Base-by-base conservation (phyloP, 768 basidiomycete species). In the Saitozyma podzolica region DNA sequence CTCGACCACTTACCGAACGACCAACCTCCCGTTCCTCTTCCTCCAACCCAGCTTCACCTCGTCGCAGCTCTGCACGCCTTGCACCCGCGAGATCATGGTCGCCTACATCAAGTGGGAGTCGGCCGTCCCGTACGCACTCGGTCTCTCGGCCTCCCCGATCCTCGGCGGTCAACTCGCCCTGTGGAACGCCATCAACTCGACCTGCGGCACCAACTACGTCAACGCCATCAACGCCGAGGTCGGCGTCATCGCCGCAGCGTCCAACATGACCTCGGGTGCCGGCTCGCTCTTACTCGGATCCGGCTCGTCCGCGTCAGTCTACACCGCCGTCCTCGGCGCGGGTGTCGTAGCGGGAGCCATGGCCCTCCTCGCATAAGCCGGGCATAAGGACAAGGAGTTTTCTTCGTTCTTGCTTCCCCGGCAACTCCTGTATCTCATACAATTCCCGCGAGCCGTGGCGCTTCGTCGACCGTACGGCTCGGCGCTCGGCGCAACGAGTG, bases 21-120 rank as follows among this genome's bases (percentile, higher is more conserved):
- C 78, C 58, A 78, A 80, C 69, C 79, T 96, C 58, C 82, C 86
- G 42, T 96, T 91, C 89, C 82, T 97, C 67, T 87, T 89, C 87
- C 84, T 90, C 74, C 76, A 83, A 39, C 82, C 88, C 50, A 64
- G 70, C 63, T 80, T 85, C 74, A 43, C 83, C 37, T 78, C 82
- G n/a, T 68, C 78, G 37, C 56, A 79, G 20, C 87, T 96, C 50
- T 97, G 95, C 86, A 87, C 84, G 2, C 69, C 87, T 13, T 98
- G 95, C 86, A 87, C 90, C 11, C 86, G 89, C 76, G 84, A 84
- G 65, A 82, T 93, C 75, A 75, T 98, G 67, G 85, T 86, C 1
- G 68, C 86, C 9, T 99, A 90, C 84, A 87, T 91, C 79, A 79
- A 82, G 60, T 94, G 85, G 79, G 90, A 93, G 81, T 84, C 86